These are phyloP conservation scores for Pelargonium fulgidum DNA, from an alignment of 441 rosid species.

Conservation along the genomic window DNA sequence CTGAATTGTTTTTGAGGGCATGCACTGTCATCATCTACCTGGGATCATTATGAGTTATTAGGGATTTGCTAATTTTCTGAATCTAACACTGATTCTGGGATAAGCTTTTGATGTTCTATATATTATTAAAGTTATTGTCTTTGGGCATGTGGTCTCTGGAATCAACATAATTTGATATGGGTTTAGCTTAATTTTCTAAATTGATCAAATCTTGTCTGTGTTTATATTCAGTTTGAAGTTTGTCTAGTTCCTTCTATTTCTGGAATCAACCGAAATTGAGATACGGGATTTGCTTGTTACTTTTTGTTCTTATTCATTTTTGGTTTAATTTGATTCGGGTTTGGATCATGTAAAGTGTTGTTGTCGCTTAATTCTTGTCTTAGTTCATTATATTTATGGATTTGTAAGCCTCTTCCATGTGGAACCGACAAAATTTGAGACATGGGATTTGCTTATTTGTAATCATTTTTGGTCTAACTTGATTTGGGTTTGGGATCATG, in stretches of 20 bases:
- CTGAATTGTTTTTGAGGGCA: background rate
- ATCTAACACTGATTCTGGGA: background rate
- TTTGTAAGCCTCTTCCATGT: too few relatives aligned
- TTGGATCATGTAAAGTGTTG: background rate
- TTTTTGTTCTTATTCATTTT: background rate
- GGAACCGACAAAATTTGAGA: too few relatives aligned
- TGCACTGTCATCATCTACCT: background rate
- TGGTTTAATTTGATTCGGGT: background rate
- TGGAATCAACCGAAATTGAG: background rate
- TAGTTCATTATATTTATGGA: background rate
- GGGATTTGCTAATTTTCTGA: background rate
- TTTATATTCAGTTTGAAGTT: too few relatives aligned
- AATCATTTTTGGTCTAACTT: background rate
- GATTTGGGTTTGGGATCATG: too few relatives aligned
- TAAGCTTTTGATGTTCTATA: background rate
- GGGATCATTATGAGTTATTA: background rate
- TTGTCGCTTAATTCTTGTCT: background rate
- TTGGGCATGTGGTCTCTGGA: background rate
- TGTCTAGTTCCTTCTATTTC: too few relatives aligned
- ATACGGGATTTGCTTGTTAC: background rate
- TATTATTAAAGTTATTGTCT: background rate
- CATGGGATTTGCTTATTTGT: background rate
- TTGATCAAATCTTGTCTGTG: background rate
- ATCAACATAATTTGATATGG: background rate
- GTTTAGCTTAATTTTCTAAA: constrained; percentile 3